Conservation (phyloP, 179 eudicot genomes). For the Vitellaria paradoxa region DNA sequence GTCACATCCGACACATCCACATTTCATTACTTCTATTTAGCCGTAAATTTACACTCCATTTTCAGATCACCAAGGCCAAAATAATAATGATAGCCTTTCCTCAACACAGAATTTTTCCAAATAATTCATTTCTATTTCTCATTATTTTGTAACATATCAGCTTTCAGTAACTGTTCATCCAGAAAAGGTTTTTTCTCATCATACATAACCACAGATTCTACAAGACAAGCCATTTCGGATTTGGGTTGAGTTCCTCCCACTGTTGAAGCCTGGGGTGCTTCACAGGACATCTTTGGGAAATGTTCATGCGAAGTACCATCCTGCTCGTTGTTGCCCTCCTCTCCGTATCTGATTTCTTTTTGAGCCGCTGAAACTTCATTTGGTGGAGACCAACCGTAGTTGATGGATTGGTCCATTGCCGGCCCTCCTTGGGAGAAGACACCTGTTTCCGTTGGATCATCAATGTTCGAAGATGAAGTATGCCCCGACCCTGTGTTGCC, state of each 20-base stretch:
- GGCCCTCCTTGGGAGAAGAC: neutral
- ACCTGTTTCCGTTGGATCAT: slow-evolving; percentile 9
- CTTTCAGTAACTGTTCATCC: neutral
- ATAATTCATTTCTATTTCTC: slow-evolving; percentile 5
- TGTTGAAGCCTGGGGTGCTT: slow-evolving; percentile 7
- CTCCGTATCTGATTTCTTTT: neutral
- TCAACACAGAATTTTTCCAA: neutral
- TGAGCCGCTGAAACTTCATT: neutral
- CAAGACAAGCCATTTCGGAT: slow-evolving; percentile 11
- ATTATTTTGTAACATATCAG: neutral
- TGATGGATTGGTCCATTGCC: neutral
- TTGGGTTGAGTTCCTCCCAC: slow-evolving; percentile 4
- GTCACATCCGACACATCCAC: too few relatives aligned
- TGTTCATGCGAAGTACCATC: neutral
- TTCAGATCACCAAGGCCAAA: too few relatives aligned
- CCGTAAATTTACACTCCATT: too few relatives aligned
- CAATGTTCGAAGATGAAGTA: slow-evolving; percentile 1
- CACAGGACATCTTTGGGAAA: slow-evolving; percentile 1
- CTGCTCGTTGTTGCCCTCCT: neutral
- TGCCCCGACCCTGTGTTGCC: slow-evolving; percentile 13
- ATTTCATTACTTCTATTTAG: too few relatives aligned
- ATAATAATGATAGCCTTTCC: too few relatives aligned
- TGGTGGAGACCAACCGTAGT: neutral
- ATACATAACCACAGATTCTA: slow-evolving; percentile 16
- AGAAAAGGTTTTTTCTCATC: slow-evolving; percentile 13